Evolutionary conservation across 1,139 yeast species (phyloP).

Genomic region (Scheffersomyces lignicola): DNA sequence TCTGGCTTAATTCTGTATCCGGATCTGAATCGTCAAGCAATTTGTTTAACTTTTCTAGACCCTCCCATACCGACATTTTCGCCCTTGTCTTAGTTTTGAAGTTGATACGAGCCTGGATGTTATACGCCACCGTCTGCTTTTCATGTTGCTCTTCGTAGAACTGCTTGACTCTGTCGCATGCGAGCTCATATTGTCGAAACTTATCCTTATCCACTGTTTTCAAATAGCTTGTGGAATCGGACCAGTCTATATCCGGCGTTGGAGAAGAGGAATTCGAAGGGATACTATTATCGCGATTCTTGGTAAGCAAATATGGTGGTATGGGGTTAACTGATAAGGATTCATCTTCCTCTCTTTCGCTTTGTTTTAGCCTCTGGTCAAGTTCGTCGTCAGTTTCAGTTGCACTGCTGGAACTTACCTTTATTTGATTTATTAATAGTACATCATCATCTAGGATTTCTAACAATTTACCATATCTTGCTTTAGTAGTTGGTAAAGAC

Average conservation of each 20-base stretch:
- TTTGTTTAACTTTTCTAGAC: slow-evolving; percentile 59
- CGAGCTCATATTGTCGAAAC: slow-evolving; percentile 68
- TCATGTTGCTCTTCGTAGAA: slow-evolving; percentile 71
- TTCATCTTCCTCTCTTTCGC: slow-evolving; percentile 8
- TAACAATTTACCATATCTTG: slow-evolving; percentile 16
- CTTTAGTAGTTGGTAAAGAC: slow-evolving; percentile 6
- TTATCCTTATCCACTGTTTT: slow-evolving; percentile 40
- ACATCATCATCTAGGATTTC: slow-evolving; percentile 42
- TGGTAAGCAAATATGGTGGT: not conserved
- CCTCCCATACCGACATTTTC: slow-evolving; percentile 72
- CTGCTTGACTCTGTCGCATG: slow-evolving; percentile 65
- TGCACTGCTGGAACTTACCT: slow-evolving; percentile 12
- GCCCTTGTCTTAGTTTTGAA: slow-evolving; percentile 68
- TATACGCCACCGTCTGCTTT: slow-evolving; percentile 71
- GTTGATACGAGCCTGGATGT: slow-evolving; percentile 68
- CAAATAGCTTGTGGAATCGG: slow-evolving; percentile 30
- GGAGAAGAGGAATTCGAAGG: not conserved
- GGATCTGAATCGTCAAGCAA: slow-evolving; percentile 73
- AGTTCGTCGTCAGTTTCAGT: slow-evolving; percentile 6
- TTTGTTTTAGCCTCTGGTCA: slow-evolving; percentile 10
- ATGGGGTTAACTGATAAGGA: slow-evolving; percentile 1
- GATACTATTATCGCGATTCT: not conserved
- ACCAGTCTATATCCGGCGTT: slow-evolving; percentile 16
- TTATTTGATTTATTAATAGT: slow-evolving; percentile 29
- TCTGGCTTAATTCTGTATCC: slow-evolving; percentile 71